These are phyloP conservation scores for Helotiales sp. DNA, from an alignment of 2,329 filamentous ascomycete genomes.

Conservation along the genomic window DNA sequence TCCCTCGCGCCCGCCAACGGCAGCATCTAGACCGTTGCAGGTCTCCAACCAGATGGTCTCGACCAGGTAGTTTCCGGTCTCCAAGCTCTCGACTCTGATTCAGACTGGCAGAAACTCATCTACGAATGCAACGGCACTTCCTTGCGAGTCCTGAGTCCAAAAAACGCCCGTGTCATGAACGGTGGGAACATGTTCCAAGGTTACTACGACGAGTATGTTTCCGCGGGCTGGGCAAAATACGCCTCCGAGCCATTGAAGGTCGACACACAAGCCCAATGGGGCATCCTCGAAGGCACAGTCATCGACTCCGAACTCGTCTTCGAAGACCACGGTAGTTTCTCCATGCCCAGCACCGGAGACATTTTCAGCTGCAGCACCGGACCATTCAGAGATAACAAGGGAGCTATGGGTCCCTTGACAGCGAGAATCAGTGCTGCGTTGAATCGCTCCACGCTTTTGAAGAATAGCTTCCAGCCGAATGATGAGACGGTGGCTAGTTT, in stretches of 20 bases:
- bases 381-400: slow-evolving; percentile 45
- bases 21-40: slow-evolving; percentile 48
- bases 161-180: slow-evolving; percentile 37
- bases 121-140: slow-evolving; percentile 33
- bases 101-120: slow-evolving; percentile 62
- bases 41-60: slow-evolving; percentile 58
- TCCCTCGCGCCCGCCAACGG: slow-evolving; percentile 45
- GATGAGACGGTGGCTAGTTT: slow-evolving; percentile 50
- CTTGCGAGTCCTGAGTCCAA: slow-evolving; percentile 46
- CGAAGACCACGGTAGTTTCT: slow-evolving; percentile 47
- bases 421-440: slow-evolving; percentile 29
- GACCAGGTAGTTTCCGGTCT: slow-evolving; percentile 54
- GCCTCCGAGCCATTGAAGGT: slow-evolving; percentile 47
- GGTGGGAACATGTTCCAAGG: slow-evolving; percentile 39
- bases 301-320: slow-evolving; percentile 34
- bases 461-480: slow-evolving; percentile 48
- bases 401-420: slow-evolving; percentile 13
- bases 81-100: slow-evolving; percentile 48
- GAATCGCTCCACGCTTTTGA: slow-evolving; percentile 28
- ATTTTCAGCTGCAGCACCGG: slow-evolving; percentile 66
- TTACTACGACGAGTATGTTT: slow-evolving; percentile 46
- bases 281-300: slow-evolving; percentile 53
- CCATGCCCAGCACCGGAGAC: slow-evolving; percentile 56
- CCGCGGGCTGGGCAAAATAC: slow-evolving; percentile 43
- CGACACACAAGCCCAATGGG: slow-evolving; percentile 62